Conservation (phyloP, 257 asterid species). For the Penstemon davidsonii region DNA sequence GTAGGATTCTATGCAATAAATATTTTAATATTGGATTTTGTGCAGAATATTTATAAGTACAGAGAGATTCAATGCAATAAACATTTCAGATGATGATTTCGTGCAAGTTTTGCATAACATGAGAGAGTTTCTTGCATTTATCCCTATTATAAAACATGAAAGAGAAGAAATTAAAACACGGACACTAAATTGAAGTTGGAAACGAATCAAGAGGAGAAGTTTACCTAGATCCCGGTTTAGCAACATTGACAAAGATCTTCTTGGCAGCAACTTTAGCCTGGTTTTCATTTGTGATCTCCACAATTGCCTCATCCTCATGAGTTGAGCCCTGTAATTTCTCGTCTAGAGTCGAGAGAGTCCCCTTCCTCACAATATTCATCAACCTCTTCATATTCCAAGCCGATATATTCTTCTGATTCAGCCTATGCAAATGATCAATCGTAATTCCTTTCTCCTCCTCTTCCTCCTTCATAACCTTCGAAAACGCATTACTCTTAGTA, state of each 20-base stretch:
- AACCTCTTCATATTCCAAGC: slow-evolving; percentile 75
- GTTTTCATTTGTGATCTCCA: slow-evolving; percentile 52
- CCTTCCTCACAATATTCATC: slow-evolving; percentile 51
- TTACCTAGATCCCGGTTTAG: slow-evolving; percentile 49
- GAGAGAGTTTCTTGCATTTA: neutral
- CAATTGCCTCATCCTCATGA: slow-evolving; percentile 48
- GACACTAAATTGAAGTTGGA: neutral
- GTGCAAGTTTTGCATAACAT: neutral
- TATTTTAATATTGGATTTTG: too few species aligned
- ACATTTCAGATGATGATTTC: neutral
- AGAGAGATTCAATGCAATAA: too few species aligned
- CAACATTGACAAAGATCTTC: slow-evolving; percentile 56
- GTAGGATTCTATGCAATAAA: too few species aligned
- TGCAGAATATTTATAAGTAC: too few species aligned
- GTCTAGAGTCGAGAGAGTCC: slow-evolving; percentile 54
- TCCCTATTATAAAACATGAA: neutral
- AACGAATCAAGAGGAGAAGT: slow-evolving; percentile 11
- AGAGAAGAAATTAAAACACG: neutral
- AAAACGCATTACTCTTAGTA: slow-evolving; percentile 43
- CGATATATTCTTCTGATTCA: slow-evolving; percentile 58
- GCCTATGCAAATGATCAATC: slow-evolving; percentile 51
- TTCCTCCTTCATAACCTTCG: slow-evolving; percentile 35
- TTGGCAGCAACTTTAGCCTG: slow-evolving; percentile 60
- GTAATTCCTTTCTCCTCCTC: slow-evolving; percentile 42
- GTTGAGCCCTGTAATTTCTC: slow-evolving; percentile 40